Evolutionary conservation across 1,284 basidiomycete species (phyloP).

Genomic region (Clitocybe nebularis): DNA sequence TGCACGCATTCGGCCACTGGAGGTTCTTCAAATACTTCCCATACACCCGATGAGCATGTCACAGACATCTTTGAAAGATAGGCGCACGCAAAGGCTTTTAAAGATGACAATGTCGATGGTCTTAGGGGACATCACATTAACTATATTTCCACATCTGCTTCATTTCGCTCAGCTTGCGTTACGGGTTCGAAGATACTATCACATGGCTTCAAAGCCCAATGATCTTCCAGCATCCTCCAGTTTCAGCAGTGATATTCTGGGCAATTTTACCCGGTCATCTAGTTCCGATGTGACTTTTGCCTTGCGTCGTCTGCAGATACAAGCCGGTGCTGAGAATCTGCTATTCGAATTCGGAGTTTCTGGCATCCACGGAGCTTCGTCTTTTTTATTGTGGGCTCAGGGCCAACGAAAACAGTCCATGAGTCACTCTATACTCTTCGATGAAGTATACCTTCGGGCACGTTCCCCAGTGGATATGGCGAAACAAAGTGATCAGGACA

Average conservation of each 20-base stretch:
- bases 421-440: constrained; percentile 46
- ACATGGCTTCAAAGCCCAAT: constrained; percentile 5
- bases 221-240: background rate
- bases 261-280: constrained; percentile 15
- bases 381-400: constrained; percentile 20
- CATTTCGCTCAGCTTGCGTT: constrained; percentile 57
- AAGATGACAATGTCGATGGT: constrained; percentile 37
- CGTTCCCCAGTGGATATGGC: constrained; percentile 40
- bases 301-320: constrained; percentile 42
- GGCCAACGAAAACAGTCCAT: constrained; percentile 33
- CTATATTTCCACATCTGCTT: constrained; percentile 58
- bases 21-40: constrained; percentile 29
- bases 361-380: constrained; percentile 36
- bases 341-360: constrained; percentile 43
- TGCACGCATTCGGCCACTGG: constrained; percentile 23
- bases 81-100: constrained; percentile 26
- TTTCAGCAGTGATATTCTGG: background rate
- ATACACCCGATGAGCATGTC: constrained; percentile 29
- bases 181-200: constrained; percentile 38
- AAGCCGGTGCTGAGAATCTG: constrained; percentile 46
- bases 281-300: constrained; percentile 29
- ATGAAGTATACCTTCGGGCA: constrained; percentile 52
- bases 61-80: constrained; percentile 39
- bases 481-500: constrained; percentile 42
- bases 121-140: constrained; percentile 42